Percentiles rank a stretch among this genome's conserved stretches.
Conservation (phyloP, 2,329 filamentous ascomycete genomes). For the Aspergillus awamori region DNA sequence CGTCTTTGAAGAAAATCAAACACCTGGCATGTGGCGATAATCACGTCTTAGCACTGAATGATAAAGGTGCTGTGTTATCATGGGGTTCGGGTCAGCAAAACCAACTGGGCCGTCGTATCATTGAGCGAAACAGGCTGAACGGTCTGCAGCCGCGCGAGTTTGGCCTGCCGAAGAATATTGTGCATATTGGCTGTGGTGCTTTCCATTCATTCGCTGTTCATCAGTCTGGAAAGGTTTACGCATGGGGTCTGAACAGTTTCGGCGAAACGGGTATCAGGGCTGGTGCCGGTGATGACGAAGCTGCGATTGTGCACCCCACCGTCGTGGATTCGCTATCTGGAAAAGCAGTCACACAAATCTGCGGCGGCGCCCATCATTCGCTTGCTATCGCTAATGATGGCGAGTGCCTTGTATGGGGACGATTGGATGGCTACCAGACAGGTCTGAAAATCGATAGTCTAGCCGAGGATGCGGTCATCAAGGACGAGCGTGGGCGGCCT, state of each 20-base stretch:
- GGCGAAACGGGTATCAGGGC: slow-evolving; percentile 73
- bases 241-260: slow-evolving; percentile 87
- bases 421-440: slow-evolving; percentile 62
- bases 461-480: slow-evolving; percentile 61
- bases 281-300: slow-evolving; percentile 67
- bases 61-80: slow-evolving; percentile 61
- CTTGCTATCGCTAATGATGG: slow-evolving; percentile 58
- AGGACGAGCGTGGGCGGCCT: slow-evolving; percentile 66
- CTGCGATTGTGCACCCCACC: slow-evolving; percentile 71
- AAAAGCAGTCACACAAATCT: slow-evolving; percentile 67
- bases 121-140: slow-evolving; percentile 60
- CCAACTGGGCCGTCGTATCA: slow-evolving; percentile 66
- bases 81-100: slow-evolving; percentile 71
- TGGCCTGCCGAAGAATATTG: slow-evolving; percentile 61
- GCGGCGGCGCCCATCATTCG: slow-evolving; percentile 77
- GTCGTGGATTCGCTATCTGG: slow-evolving; percentile 66
- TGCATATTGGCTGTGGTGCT: slow-evolving; percentile 68
- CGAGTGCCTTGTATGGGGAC: slow-evolving; percentile 62
- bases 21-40: slow-evolving; percentile 60
- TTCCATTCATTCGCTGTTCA: slow-evolving; percentile 81
- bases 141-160: slow-evolving; percentile 61
- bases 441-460: slow-evolving; percentile 62
- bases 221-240: slow-evolving; percentile 69
- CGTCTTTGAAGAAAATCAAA: slow-evolving; percentile 57
- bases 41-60: slow-evolving; percentile 61